phyloP scores from a whole-genome alignment of 306 rosid species.

The Trifolium repens region DNA sequence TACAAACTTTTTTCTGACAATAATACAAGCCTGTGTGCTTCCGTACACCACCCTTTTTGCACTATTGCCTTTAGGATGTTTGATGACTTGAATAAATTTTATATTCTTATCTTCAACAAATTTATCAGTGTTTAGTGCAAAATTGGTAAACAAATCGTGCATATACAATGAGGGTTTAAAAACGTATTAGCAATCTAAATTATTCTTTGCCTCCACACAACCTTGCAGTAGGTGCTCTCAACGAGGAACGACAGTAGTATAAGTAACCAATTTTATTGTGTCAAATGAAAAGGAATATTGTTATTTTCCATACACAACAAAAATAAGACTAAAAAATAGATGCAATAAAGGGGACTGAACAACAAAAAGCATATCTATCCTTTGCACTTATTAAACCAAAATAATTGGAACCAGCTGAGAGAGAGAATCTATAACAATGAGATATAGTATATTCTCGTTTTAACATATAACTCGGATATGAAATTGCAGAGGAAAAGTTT shows the following conservation, averaged over 20 bases:
- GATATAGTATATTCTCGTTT: conserved; percentile 11
- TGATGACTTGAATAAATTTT: conserved; percentile 6
- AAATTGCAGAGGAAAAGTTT: conserved; percentile 18
- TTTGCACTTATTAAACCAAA: neutral
- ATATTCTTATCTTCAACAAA: neutral
- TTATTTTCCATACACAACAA: conserved; percentile 17
- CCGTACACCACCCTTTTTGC: neutral
- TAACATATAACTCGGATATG: conserved; percentile 18
- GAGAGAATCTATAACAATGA: conserved; percentile 15
- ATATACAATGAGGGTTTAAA: neutral
- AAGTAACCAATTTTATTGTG: conserved; percentile 12
- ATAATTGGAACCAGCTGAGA: neutral
- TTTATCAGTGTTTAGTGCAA: neutral
- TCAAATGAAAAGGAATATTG: neutral
- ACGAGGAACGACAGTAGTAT: neutral
- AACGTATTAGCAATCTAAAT: neutral
- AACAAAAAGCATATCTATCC: neutral
- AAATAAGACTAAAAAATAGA: conserved; percentile 9
- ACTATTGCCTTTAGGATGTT: conserved; percentile 23
- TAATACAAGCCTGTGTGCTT: conserved; percentile 13
- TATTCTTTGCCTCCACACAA: too few relatives aligned
- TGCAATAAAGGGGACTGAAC: conserved; percentile 5
- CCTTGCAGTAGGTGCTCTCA: neutral
- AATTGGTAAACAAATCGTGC: neutral
- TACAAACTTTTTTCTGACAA: neutral